Base-by-base conservation (phyloP, 1,284 basidiomycete species). In the Sanghuangporus sanghuang region DNA sequence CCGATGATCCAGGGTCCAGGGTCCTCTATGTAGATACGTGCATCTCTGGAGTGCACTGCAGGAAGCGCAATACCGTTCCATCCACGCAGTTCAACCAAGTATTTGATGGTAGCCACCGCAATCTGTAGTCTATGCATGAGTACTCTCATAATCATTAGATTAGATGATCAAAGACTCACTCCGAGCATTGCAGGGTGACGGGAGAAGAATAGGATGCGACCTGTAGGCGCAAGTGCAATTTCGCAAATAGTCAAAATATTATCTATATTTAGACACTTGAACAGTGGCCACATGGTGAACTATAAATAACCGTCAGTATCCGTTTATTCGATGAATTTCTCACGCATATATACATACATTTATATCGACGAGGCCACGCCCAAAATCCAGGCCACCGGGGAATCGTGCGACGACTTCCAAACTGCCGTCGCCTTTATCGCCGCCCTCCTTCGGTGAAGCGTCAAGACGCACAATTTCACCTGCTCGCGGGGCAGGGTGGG, bases 251-350 rank as follows among this genome's bases (percentile, higher is more conserved):
- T 95, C 64, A 98, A 77, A 66, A 98, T 92, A 71, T 97, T 95
- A 73, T 97, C 96, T 64, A 98, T 85, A 70, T 95, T 95, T 64
- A 98, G 77, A 67, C 91, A 92, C 73, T 96, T 93, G 84, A 98
- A 98, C 61, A 98, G 73, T 0, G 96, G 96, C 95, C 95, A 98
- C 86, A 97, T 93, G 56, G 95, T 94, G 73, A 96, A 96, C 71
- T 72, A 61, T 40, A 44, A 66, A 16, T 27, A 46, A 23, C 14
- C 35, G 32, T 54, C 16, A 54, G 5, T n/a, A 36, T 3, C 32
- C 35, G 32, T 6, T 40, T 21, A 16, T 3, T 53, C 11, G 18
- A 61, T 27, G 36, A 36, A 21, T 18, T 32, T 11, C 46, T 32
- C 27, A 32, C 3, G 27, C 27, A 32, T 32, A 32, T 44, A 27